These are phyloP conservation scores for Primulina eburnea DNA, from an alignment of 257 asterid genomes.

Conservation along the genomic window DNA sequence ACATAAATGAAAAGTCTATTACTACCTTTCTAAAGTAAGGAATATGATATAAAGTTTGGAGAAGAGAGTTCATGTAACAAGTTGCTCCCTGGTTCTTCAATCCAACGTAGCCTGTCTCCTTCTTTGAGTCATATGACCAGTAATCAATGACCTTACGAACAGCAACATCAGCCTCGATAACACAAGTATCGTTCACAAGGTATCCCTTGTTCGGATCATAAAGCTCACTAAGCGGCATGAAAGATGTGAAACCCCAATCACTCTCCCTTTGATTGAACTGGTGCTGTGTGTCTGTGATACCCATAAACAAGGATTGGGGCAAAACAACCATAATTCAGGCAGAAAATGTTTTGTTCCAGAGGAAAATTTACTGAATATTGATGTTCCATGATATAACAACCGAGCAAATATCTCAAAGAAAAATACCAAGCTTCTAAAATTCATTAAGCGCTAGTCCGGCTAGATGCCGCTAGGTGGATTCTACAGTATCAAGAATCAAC, in stretches of 20 bases:
- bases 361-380: constrained; percentile 5
- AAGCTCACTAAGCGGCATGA: constrained; percentile 91
- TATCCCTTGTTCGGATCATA: constrained; percentile 91
- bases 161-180: constrained; percentile 95
- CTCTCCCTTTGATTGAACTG: constrained; percentile 94
- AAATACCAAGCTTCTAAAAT: too few relatives aligned
- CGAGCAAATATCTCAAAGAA: constrained; percentile 7
- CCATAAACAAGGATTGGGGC: constrained; percentile 20
- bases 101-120: constrained; percentile 96
- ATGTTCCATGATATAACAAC: constrained; percentile 10
- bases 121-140: constrained; percentile 95
- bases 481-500: too few relatives aligned
- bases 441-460: too few relatives aligned
- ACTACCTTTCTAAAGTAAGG: constrained; percentile 93
- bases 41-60: constrained; percentile 91
- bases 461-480: too few relatives aligned
- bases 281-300: constrained; percentile 84
- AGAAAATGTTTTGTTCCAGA: constrained; percentile 16
- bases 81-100: constrained; percentile 99
- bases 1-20: constrained; percentile 23
- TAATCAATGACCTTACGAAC: constrained; percentile 90
- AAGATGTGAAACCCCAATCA: constrained; percentile 98
- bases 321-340: constrained; percentile 24
- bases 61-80: constrained; percentile 96
- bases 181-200: constrained; percentile 72